Conservation (phyloP, 768 basidiomycete genomes). For the Dendrothele bispora region DNA sequence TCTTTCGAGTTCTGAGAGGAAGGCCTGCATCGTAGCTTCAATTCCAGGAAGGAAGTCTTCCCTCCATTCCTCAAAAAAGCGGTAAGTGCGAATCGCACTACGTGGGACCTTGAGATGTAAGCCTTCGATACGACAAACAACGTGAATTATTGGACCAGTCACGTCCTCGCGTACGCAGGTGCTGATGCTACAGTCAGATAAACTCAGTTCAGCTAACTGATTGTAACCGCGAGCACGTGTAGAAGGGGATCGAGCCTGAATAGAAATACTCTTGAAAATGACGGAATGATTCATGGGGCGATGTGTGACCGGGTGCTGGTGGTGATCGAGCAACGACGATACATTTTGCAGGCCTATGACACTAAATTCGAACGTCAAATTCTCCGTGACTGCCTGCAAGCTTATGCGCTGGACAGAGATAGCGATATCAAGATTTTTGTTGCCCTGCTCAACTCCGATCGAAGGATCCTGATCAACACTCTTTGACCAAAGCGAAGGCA, state of each 20-base stretch:
- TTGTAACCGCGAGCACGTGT: slow-evolving; percentile 44
- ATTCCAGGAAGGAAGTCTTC: slow-evolving; percentile 76
- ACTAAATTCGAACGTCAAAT: slow-evolving; percentile 63
- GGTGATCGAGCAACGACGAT: slow-evolving; percentile 33
- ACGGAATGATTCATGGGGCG: slow-evolving; percentile 49
- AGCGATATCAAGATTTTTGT: slow-evolving; percentile 32
- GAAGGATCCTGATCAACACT: slow-evolving; percentile 10
- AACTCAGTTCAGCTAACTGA: slow-evolving; percentile 59
- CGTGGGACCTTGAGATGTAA: slow-evolving; percentile 68
- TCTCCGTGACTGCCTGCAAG: slow-evolving; percentile 70
- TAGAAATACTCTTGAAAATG: slow-evolving; percentile 48
- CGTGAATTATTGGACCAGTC: slow-evolving; percentile 36
- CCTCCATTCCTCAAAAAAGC: slow-evolving; percentile 81
- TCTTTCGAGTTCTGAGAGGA: slow-evolving; percentile 63
- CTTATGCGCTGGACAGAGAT: slow-evolving; percentile 43
- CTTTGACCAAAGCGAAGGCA: slow-evolving; percentile 6
- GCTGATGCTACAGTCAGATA: slow-evolving; percentile 47
- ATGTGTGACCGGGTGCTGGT: slow-evolving; percentile 15
- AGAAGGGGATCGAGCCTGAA: slow-evolving; percentile 59
- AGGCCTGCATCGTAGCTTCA: slow-evolving; percentile 61
- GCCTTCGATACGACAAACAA: slow-evolving; percentile 43
- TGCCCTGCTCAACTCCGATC: slow-evolving; percentile 1
- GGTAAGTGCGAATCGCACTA: slow-evolving; percentile 77
- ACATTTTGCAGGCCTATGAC: slow-evolving; percentile 37
- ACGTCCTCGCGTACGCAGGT: slow-evolving; percentile 47